Evolutionary conservation across 345 rosid species (phyloP).

Genomic region (Eucalyptus brandiana): DNA sequence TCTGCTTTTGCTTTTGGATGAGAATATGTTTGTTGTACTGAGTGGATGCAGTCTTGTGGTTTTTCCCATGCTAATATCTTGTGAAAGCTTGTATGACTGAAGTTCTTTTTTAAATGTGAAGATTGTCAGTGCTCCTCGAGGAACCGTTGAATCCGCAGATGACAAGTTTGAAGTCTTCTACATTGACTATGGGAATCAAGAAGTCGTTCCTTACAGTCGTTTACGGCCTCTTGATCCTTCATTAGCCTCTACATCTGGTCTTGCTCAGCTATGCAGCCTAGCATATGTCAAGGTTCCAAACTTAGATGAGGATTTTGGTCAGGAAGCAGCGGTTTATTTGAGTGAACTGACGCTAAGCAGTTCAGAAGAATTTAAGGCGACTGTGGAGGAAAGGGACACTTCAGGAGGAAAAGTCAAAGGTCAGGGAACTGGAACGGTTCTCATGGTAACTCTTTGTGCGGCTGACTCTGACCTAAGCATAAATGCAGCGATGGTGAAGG

Average conservation of each 20-base stretch:
- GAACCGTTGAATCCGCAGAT: constrained; percentile 46
- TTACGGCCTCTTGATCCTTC: constrained; percentile 74
- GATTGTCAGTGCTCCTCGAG: constrained; percentile 88
- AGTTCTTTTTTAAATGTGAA: background rate
- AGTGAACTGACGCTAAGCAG: constrained; percentile 48
- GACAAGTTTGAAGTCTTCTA: constrained; percentile 94
- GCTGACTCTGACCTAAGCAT: constrained; percentile 70
- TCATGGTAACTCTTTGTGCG: constrained; percentile 58
- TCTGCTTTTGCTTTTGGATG: background rate
- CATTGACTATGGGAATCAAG: constrained; percentile 93
- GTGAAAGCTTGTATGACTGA: background rate
- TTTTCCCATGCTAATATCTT: background rate
- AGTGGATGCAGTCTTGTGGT: background rate
- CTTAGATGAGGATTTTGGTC: constrained; percentile 76
- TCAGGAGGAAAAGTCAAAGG: constrained; percentile 91
- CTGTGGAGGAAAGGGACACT: constrained; percentile 74
- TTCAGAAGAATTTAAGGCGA: constrained; percentile 63
- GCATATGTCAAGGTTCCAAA: constrained; percentile 85
- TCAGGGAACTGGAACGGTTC: constrained; percentile 81
- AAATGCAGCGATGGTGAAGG: constrained; percentile 90
- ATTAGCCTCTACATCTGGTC: constrained; percentile 59
- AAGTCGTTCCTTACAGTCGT: constrained; percentile 58
- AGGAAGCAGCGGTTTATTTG: constrained; percentile 76
- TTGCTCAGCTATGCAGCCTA: constrained; percentile 91
- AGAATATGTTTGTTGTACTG: background rate